These are phyloP conservation scores for Vitis riparia DNA, from an alignment of 164 flowering plant genomes.

Conservation along the genomic window DNA sequence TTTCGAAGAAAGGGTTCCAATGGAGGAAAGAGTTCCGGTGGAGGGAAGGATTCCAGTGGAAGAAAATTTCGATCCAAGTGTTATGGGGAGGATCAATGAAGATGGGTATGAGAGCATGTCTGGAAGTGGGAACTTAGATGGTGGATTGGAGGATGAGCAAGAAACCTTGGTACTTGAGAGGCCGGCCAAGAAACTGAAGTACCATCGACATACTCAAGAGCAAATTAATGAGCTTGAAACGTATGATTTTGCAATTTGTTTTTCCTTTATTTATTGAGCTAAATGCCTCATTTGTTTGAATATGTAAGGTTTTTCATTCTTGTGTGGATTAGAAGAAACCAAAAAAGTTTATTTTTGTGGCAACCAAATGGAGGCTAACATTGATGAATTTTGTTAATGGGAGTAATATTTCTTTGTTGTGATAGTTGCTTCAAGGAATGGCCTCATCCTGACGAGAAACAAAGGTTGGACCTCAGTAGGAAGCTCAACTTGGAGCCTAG, in stretches of 20 bases:
- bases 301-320: background rate
- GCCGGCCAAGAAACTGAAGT: constrained; percentile 38
- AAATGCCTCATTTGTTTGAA: background rate
- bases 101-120: constrained; percentile 48
- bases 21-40: background rate
- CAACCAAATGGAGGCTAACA: background rate
- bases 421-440: constrained; percentile 55
- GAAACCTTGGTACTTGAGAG: constrained; percentile 13
- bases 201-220: constrained; percentile 55
- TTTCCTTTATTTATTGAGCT: background rate
- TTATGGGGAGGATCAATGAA: constrained; percentile 30
- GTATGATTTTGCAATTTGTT: constrained; percentile 22
- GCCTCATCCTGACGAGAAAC: constrained; percentile 70
- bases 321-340: too few species aligned
- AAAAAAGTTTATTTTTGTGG: background rate
- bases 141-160: constrained; percentile 42
- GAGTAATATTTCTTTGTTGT: background rate
- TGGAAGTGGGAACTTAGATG: constrained; percentile 48
- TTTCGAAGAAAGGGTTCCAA: too few species aligned
- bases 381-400: constrained; percentile 3
- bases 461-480: constrained; percentile 48
- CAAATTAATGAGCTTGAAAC: constrained; percentile 67
- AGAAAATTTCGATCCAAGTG: constrained; percentile 23
- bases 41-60: constrained; percentile 28
- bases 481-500: constrained; percentile 43